Conservation (phyloP, 768 basidiomycete genomes). For the Sporobolomyces pararoseus region DNA sequence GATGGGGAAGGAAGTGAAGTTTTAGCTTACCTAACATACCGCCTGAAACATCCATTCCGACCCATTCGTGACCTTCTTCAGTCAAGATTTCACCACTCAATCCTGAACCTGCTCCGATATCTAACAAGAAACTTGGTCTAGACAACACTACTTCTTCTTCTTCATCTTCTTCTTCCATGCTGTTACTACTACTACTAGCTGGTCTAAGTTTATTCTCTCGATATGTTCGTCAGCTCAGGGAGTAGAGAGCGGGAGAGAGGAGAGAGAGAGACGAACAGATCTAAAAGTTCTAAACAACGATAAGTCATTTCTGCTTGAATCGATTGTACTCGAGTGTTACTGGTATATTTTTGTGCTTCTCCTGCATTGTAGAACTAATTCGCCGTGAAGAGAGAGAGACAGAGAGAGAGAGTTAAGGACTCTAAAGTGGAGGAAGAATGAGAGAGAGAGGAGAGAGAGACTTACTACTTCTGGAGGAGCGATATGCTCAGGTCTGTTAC, state of each 20-base stretch:
- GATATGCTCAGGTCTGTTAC: conserved; percentile 68
- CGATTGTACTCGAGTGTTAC: conserved; percentile 95
- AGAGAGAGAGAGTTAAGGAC: background rate
- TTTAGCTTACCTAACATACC: no score
- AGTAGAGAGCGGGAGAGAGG: background rate
- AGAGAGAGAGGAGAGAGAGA: conserved; percentile 13
- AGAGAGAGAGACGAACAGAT: conserved; percentile 55
- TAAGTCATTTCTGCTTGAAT: conserved; percentile 98
- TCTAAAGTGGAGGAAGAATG: background rate
- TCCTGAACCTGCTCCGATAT: conserved; percentile 97
- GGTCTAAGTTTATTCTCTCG: no score
- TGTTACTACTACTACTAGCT: background rate
- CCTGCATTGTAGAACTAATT: conserved; percentile 88
- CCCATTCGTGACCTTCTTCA: conserved; percentile 88
- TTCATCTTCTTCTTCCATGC: conserved; percentile 29
- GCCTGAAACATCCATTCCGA: conserved; percentile 88
- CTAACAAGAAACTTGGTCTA: conserved; percentile 77
- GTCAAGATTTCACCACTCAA: conserved; percentile 93
- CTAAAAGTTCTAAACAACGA: conserved; percentile 84
- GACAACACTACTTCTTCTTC: conserved; percentile 48
- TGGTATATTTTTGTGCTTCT: conserved; percentile 94
- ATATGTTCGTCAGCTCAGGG: background rate
- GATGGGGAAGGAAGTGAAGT: conserved; percentile 55
- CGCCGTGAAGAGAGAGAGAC: conserved; percentile 5
- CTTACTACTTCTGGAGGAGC: conserved; percentile 88